Conservation (phyloP, 2,329 filamentous ascomycete species). For the Didymellaceae sp. region DNA sequence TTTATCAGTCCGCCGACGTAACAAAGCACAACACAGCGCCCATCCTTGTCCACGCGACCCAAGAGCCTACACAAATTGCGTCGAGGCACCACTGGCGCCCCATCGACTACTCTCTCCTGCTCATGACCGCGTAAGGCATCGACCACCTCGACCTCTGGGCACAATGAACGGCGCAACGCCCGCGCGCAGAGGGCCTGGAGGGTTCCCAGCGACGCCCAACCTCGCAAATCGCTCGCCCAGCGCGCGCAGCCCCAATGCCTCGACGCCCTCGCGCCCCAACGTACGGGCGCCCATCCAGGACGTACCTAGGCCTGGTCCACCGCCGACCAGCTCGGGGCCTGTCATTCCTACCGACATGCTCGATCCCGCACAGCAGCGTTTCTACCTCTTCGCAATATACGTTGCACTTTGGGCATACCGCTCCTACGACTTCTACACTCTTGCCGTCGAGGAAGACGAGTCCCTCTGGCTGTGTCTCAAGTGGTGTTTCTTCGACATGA, state of each 20-base stretch:
- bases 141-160: conserved; percentile 38
- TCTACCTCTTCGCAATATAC: conserved; percentile 86
- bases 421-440: conserved; percentile 81
- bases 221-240: conserved; percentile 50
- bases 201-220: conserved; percentile 77
- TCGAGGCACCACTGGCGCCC: conserved; percentile 3
- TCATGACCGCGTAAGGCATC: conserved; percentile 6
- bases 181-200: conserved; percentile 72
- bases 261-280: conserved; percentile 40
- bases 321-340: conserved; percentile 56
- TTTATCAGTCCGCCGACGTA: conserved; percentile 6
- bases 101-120: not conserved
- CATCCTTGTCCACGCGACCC: not conserved
- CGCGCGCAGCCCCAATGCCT: conserved; percentile 31
- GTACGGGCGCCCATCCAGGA: conserved; percentile 44
- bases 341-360: conserved; percentile 81
- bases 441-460: conserved; percentile 81
- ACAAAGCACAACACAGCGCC: conserved; percentile 15
- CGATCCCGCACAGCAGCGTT: conserved; percentile 88
- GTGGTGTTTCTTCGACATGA: conserved; percentile 86
- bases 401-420: conserved; percentile 78
- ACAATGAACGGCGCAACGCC: conserved; percentile 81
- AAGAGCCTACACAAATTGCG: not conserved
- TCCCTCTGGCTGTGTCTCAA: conserved; percentile 93
- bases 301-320: conserved; percentile 30